phyloP scores from a whole-genome alignment of 2,329 filamentous ascomycete species.

The Fusarium sambucinum region DNA sequence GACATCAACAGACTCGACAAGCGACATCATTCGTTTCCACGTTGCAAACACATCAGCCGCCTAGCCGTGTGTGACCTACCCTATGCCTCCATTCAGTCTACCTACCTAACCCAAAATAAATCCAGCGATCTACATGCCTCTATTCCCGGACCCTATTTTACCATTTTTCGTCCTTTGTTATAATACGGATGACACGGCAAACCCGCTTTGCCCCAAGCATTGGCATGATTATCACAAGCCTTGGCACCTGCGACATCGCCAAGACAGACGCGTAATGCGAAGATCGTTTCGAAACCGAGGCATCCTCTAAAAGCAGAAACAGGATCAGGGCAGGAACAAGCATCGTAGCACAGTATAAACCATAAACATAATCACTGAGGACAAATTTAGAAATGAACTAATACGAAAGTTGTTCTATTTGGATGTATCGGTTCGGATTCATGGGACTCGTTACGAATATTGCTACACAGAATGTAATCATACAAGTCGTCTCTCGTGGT shows the following conservation, averaged over 20 bases:
- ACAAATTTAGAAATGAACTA: conserved; percentile 20
- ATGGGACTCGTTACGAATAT: conserved; percentile 43
- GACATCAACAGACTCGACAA: not conserved
- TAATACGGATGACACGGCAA: conserved; percentile 31
- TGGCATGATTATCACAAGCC: conserved; percentile 18
- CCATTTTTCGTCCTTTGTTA: not conserved
- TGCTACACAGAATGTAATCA: conserved; percentile 35
- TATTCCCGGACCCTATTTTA: conserved; percentile 24
- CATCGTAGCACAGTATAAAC: not conserved
- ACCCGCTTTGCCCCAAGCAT: conserved; percentile 16
- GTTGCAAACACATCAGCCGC: not conserved
- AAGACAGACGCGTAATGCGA: conserved; percentile 25
- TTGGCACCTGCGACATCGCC: conserved; percentile 31
- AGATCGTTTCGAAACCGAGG: conserved; percentile 2
- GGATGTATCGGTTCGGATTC: conserved; percentile 21
- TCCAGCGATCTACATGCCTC: not conserved
- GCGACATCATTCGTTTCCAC: not conserved
- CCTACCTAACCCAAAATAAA: not conserved
- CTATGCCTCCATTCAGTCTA: not conserved
- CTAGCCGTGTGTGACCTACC: not conserved
- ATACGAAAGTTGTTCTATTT: not conserved
- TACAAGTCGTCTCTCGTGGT: conserved; percentile 30
- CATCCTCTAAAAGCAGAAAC: not conserved
- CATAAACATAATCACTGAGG: not conserved
- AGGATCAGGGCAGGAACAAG: not conserved